Conservation (phyloP, 352 stramenopile genomes). For the Phytophthora cryptogea region DNA sequence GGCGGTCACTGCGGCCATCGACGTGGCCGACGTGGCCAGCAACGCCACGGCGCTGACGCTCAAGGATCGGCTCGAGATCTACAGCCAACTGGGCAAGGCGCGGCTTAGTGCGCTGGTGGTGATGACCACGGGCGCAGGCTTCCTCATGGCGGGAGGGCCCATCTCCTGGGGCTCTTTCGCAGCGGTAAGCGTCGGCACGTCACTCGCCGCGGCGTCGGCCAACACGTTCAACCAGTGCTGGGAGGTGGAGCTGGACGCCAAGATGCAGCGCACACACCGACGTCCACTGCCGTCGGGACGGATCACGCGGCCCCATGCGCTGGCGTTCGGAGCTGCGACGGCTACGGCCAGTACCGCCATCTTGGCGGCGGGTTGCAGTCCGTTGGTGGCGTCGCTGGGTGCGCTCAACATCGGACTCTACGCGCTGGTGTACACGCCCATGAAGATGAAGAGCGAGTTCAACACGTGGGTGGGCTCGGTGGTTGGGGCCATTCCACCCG, state of each 20-base stretch:
- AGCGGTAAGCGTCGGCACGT: conserved; percentile 93
- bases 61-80: conserved; percentile 72
- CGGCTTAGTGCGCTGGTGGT: conserved; percentile 96
- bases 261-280: conserved; percentile 97
- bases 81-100: conserved; percentile 94
- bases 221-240: conserved; percentile 99
- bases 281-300: conserved; percentile 92
- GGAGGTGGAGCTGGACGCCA: conserved; percentile 93
- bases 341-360: conserved; percentile 89
- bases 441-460: conserved; percentile 96
- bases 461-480: conserved; percentile 99
- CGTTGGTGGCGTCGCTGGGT: conserved; percentile 95
- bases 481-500: conserved; percentile 97
- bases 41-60: conserved; percentile 38
- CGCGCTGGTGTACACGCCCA: conserved; percentile 97
- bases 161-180: conserved; percentile 90
- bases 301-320: conserved; percentile 78
- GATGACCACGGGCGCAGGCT: conserved; percentile 95
- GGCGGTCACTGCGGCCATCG: conserved; percentile 28
- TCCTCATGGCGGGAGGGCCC: conserved; percentile 95
- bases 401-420: conserved; percentile 98
- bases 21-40: conserved; percentile 20
- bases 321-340: conserved; percentile 85
- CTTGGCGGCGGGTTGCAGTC: conserved; percentile 93
- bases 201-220: conserved; percentile 92